phyloP scores from a whole-genome alignment of 306 rosid genomes.

The Betula pendula region DNA sequence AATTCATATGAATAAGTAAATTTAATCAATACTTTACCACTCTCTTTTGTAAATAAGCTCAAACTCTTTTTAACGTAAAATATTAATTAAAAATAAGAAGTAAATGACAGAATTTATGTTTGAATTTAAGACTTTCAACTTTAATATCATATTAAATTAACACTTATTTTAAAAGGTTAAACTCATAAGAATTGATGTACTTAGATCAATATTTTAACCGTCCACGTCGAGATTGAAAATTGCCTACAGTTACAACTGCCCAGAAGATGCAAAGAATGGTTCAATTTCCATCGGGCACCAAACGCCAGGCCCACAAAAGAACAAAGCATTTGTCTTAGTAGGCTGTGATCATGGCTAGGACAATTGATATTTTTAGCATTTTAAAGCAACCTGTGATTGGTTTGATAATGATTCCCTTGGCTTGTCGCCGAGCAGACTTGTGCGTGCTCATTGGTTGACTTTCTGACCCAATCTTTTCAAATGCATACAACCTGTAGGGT shows the following conservation, averaged over 20 bases:
- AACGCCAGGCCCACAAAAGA: constrained; percentile 2
- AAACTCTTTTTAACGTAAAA: too few species aligned
- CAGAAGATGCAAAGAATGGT: background rate
- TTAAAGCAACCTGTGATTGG: background rate
- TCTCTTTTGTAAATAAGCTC: too few species aligned
- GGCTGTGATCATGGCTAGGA: background rate
- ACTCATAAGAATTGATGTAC: too few species aligned
- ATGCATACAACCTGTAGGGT: background rate
- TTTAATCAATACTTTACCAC: too few species aligned
- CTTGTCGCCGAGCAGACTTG: background rate
- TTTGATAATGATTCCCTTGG: constrained; percentile 2
- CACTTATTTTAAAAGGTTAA: too few species aligned
- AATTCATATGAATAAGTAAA: too few species aligned
- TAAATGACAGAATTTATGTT: too few species aligned
- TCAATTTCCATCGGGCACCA: background rate
- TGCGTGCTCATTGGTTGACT: constrained; percentile 9
- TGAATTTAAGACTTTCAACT: too few species aligned
- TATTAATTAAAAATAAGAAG: too few species aligned
- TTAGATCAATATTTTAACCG: too few species aligned
- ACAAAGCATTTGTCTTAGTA: background rate
- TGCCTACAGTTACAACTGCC: background rate
- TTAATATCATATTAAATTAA: too few species aligned
- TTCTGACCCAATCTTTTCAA: background rate
- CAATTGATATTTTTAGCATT: background rate
- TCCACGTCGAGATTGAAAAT: too few species aligned